A percentile compares a stretch with the other conserved stretches of the same genome.
These are phyloP conservation scores for Moesziomyces globuligerus DNA, from an alignment of 1,284 basidiomycete species.

Conservation along the genomic window DNA sequence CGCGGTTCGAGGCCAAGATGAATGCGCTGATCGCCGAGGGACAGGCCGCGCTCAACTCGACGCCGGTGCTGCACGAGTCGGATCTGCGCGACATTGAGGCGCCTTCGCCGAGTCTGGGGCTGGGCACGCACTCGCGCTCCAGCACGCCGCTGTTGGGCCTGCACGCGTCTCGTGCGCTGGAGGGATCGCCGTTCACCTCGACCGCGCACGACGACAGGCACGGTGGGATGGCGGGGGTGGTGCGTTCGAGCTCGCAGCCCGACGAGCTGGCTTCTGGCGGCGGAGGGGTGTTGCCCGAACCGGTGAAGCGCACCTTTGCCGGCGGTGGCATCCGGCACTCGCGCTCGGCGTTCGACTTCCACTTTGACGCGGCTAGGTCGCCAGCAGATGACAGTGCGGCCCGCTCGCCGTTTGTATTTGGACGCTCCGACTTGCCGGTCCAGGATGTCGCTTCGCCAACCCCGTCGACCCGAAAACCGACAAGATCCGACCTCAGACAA, in stretches of 20 bases:
- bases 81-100: conserved; percentile 37
- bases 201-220: neutral
- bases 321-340: conserved; percentile 14
- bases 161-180: neutral
- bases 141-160: conserved; percentile 1
- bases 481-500: too few species aligned
- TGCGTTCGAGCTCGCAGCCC: conserved; percentile 16
- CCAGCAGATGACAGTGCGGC: too few species aligned
- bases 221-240: too few species aligned
- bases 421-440: neutral
- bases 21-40: conserved; percentile 51
- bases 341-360: conserved; percentile 24
- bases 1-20: conserved; percentile 51
- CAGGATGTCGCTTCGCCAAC: neutral
- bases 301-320: conserved; percentile 29
- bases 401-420: conserved; percentile 25
- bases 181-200: conserved; percentile 10
- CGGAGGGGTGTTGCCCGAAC: conserved; percentile 17
- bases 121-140: conserved; percentile 6
- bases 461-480: conserved; percentile 2
- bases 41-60: conserved; percentile 47
- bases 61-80: conserved; percentile 38
- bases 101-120: conserved; percentile 15
- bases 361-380: neutral
- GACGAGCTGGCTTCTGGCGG: conserved; percentile 2